A percentile compares a stretch with the other conserved stretches of the same genome.
Evolutionary conservation across 139 green algal species (phyloP).

Genomic region (Chlorella sp.): DNA sequence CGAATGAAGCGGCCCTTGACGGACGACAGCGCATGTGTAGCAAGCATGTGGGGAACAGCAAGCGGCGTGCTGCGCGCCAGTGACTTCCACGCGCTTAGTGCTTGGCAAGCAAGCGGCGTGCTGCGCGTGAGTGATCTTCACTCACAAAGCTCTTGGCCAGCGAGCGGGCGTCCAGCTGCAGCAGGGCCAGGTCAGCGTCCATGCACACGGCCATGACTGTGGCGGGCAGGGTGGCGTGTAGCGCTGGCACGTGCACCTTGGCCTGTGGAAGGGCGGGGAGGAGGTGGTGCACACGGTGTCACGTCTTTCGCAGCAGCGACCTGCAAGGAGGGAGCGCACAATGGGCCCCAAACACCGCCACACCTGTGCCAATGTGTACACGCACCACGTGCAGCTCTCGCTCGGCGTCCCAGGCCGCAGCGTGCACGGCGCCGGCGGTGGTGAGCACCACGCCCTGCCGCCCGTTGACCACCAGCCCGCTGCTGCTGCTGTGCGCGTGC

Average conservation of each 20-base stretch:
- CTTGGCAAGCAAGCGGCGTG: no score
- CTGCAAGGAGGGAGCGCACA: not conserved
- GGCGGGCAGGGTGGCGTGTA: not conserved
- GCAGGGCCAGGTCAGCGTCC: not conserved
- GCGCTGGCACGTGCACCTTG: not conserved
- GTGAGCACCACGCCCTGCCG: conserved; percentile 1
- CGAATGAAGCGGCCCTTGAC: no score
- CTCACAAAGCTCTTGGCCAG: not conserved
- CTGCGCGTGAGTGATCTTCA: no score
- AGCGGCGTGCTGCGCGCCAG: no score
- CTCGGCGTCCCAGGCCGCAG: not conserved
- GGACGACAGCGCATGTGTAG: no score
- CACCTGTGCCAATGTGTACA: no score
- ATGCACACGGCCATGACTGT: not conserved
- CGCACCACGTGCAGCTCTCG: not conserved
- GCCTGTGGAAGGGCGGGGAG: not conserved
- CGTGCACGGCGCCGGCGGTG: not conserved
- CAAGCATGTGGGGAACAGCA: no score
- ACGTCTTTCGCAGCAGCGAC: not conserved
- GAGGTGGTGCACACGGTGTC: not conserved
- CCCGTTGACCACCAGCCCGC: not conserved
- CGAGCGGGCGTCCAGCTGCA: not conserved
- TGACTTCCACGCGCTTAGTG: no score
- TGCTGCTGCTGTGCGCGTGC: not conserved
- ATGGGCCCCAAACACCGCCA: not conserved